Percentiles rank a stretch among this genome's conserved stretches.
These are phyloP conservation scores for Phalaenopsis equestris DNA, from an alignment of 106 monocot genomes.

Conservation along the genomic window DNA sequence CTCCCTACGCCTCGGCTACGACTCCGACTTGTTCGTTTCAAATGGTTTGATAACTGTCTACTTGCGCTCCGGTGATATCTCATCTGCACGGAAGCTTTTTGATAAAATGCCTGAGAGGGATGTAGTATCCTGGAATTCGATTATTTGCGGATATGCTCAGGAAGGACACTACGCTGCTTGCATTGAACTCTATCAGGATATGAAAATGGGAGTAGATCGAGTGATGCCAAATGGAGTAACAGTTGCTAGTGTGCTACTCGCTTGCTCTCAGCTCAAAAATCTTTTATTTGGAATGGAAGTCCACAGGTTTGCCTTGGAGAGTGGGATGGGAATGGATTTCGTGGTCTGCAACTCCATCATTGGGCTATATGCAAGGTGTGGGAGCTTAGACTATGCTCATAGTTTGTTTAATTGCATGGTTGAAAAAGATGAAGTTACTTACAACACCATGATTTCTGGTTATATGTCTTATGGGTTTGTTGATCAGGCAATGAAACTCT, in stretches of 20 bases:
- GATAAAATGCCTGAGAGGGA: constrained; percentile 24
- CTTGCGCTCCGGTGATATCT: neutral
- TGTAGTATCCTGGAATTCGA: constrained; percentile 41
- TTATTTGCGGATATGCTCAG: constrained; percentile 30
- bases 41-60: constrained; percentile 35
- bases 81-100: constrained; percentile 25
- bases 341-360: constrained; percentile 32
- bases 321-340: constrained; percentile 15
- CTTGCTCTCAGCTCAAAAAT: constrained; percentile 32
- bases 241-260: constrained; percentile 22
- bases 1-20: constrained; percentile 15
- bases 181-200: constrained; percentile 19
- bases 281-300: constrained; percentile 22
- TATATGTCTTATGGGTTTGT: constrained; percentile 42
- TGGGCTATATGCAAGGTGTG: constrained; percentile 35
- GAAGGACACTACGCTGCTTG: constrained; percentile 19
- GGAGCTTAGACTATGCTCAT: constrained; percentile 32
- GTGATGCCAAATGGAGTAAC: constrained; percentile 31
- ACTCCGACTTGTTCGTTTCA: constrained; percentile 26
- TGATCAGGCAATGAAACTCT: constrained; percentile 23
- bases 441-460: constrained; percentile 33
- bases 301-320: constrained; percentile 20
- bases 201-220: constrained; percentile 8
- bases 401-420: constrained; percentile 22
- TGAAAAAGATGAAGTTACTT: constrained; percentile 32